These are phyloP conservation scores for Lactarius sp. DNA, from an alignment of 768 basidiomycete species.

Conservation along the genomic window DNA sequence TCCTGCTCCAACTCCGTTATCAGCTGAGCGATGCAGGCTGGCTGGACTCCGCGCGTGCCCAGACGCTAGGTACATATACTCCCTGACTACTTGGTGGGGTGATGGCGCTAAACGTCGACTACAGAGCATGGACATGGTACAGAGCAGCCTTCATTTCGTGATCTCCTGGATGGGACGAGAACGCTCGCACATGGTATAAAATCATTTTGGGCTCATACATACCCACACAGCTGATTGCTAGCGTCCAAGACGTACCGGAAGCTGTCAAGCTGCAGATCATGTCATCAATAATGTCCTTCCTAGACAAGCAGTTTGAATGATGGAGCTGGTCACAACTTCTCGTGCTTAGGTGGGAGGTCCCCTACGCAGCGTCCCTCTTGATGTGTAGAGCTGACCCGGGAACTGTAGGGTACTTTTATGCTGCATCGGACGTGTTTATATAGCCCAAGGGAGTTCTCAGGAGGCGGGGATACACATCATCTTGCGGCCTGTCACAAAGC, in stretches of 20 bases:
- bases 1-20: constrained; percentile 21
- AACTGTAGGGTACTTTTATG: neutral
- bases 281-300: constrained; percentile 12
- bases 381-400: neutral
- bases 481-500: neutral
- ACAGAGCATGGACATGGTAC: constrained; percentile 13
- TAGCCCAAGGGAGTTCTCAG: no score
- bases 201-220: neutral
- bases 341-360: neutral
- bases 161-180: constrained; percentile 16
- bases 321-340: neutral
- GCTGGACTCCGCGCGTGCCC: constrained; percentile 17
- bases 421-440: neutral
- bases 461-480: neutral
- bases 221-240: neutral
- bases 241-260: constrained; percentile 13
- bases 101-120: neutral
- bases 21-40: constrained; percentile 24
- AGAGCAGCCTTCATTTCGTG: constrained; percentile 18
- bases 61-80: constrained; percentile 14
- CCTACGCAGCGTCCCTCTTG: neutral
- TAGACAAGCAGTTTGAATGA: constrained; percentile 22
- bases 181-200: constrained; percentile 4
- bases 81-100: neutral
- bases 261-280: constrained; percentile 16